A percentile compares a stretch with the other conserved stretches of the same genome.
Conservation (phyloP, 1,139 yeast species). For the Magnusiomyces suaveolens region DNA sequence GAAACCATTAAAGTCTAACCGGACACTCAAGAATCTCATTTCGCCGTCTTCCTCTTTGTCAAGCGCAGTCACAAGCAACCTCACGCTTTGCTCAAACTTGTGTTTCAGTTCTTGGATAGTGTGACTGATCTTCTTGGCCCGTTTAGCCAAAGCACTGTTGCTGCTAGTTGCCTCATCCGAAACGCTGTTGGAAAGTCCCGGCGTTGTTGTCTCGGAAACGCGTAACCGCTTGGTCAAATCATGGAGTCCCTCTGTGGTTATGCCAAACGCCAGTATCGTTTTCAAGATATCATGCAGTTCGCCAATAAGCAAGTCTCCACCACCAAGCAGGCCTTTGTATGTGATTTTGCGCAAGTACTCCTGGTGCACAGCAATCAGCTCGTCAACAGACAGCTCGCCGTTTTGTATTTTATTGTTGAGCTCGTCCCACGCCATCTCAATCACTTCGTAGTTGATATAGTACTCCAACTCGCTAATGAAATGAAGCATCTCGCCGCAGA, state of each 20-base stretch:
- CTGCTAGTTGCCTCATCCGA: neutral
- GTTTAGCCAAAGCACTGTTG: conserved; percentile 1
- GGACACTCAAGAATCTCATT: conserved; percentile 32
- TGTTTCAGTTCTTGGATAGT: conserved; percentile 16
- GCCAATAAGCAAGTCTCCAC: conserved; percentile 26
- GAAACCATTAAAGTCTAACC: conserved; percentile 33
- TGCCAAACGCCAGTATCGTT: conserved; percentile 23
- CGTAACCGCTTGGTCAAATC: conserved; percentile 16
- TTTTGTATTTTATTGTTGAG: conserved; percentile 25
- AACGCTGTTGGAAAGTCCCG: neutral
- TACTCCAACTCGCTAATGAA: conserved; percentile 34
- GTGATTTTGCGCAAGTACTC: conserved; percentile 30
- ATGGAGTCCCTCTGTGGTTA: conserved; percentile 22
- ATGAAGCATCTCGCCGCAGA: conserved; percentile 32
- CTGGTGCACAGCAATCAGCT: conserved; percentile 30
- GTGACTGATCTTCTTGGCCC: conserved; percentile 14
- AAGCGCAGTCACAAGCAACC: conserved; percentile 25
- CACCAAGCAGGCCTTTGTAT: conserved; percentile 32
- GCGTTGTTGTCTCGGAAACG: neutral
- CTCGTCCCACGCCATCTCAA: conserved; percentile 34
- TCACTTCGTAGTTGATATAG: conserved; percentile 33
- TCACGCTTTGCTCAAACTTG: conserved; percentile 21
- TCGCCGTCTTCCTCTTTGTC: conserved; percentile 29
- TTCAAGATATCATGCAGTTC: conserved; percentile 32
- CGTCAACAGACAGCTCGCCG: conserved; percentile 31